Conservation (phyloP, 2,329 filamentous ascomycete genomes). For the Aspergillus sp. region DNA sequence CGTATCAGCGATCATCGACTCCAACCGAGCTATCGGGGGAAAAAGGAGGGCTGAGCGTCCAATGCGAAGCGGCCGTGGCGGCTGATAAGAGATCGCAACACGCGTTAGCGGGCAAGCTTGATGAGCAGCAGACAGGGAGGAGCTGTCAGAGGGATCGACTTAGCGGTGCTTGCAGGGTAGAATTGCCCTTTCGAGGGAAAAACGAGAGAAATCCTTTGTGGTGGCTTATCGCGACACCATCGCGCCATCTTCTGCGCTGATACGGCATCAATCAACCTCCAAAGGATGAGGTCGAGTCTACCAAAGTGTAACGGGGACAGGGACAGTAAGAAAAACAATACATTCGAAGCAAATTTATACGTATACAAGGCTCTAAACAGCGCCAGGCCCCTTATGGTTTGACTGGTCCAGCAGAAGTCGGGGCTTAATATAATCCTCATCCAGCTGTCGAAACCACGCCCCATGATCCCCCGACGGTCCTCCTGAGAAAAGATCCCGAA, state of each 20-base stretch:
- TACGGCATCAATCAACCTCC: no score
- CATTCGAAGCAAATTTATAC: slow-evolving; percentile 4
- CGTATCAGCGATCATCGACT: no score
- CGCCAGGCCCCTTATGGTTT: slow-evolving; percentile 41
- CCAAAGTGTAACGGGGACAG: background rate
- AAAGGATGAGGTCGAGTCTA: no score
- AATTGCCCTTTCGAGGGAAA: background rate
- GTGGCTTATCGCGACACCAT: no score
- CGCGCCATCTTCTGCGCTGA: no score
- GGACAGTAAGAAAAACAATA: background rate
- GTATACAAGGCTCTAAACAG: slow-evolving; percentile 28
- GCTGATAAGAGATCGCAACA: slow-evolving; percentile 6
- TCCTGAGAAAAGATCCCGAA: slow-evolving; percentile 74
- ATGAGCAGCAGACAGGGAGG: background rate
- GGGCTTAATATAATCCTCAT: slow-evolving; percentile 96
- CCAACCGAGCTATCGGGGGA: background rate
- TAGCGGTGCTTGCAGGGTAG: background rate
- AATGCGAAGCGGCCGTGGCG: background rate
- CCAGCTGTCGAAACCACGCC: slow-evolving; percentile 84
- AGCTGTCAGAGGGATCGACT: background rate
- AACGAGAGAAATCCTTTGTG: background rate
- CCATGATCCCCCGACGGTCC: slow-evolving; percentile 77
- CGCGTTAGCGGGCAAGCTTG: background rate
- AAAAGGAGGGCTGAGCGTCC: background rate
- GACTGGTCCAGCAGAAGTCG: slow-evolving; percentile 76